These are phyloP conservation scores for Pseudogymnoascus destructans DNA, from an alignment of 2,329 filamentous ascomycete genomes.

Conservation along the genomic window DNA sequence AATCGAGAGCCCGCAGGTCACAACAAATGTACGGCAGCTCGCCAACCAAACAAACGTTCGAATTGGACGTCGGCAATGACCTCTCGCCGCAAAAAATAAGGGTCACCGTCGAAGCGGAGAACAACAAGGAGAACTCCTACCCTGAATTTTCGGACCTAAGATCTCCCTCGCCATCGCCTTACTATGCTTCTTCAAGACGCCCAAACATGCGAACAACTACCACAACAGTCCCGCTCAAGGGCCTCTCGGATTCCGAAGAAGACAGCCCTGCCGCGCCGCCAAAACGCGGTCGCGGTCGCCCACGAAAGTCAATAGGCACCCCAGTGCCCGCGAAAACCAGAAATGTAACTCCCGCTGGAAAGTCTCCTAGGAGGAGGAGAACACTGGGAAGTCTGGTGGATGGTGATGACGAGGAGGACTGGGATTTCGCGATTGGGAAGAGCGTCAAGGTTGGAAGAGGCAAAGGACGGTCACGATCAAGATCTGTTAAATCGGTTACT, in stretches of 20 bases:
- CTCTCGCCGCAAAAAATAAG: constrained; percentile 26
- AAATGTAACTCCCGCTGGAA: constrained; percentile 18
- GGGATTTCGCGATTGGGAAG: constrained; percentile 18
- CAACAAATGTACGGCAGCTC: constrained; percentile 21
- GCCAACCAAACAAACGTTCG: constrained; percentile 26
- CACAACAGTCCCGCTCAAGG: constrained; percentile 24
- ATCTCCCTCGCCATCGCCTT: constrained; percentile 15
- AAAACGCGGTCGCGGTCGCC: constrained; percentile 30
- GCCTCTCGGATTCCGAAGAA: constrained; percentile 24
- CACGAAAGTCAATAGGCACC: constrained; percentile 30
- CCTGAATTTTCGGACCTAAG: constrained; percentile 12
- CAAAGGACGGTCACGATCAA: constrained; percentile 21
- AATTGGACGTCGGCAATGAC: constrained; percentile 25
- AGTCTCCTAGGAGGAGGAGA: constrained; percentile 17
- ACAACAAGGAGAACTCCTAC: constrained; percentile 19
- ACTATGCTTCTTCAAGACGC: constrained; percentile 13
- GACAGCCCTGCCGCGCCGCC: constrained; percentile 25
- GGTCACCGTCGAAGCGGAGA: constrained; percentile 26
- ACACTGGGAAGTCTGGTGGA: constrained; percentile 19
- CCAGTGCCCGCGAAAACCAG: constrained; percentile 26
- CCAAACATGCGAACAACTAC: constrained; percentile 23
- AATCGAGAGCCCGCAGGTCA: constrained; percentile 17
- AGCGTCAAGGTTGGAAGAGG: constrained; percentile 17
- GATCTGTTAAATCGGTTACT: constrained; percentile 17
- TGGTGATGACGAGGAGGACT: constrained; percentile 20